Percentiles rank a stretch among this genome's conserved stretches.
phyloP scores from a whole-genome alignment of 2,329 filamentous ascomycete genomes.

The Capronia coronata region DNA sequence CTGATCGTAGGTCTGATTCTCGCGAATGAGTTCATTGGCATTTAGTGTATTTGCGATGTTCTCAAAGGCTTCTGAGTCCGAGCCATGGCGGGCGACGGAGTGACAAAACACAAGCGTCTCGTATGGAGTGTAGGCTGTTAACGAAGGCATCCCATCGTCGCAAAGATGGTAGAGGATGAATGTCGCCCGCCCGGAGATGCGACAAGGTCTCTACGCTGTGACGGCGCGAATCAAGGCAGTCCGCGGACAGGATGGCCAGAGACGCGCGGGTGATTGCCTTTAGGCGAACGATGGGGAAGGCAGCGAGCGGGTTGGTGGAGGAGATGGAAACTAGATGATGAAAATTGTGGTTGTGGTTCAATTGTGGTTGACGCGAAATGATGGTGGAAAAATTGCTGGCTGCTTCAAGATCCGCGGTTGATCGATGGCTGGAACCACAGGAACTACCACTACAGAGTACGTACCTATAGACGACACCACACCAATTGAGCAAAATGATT shows the following conservation, averaged over 20 bases:
- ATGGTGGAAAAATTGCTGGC: conserved; percentile 12
- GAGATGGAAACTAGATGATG: conserved; percentile 30
- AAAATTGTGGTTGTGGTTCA: conserved; percentile 9
- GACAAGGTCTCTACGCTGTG: conserved; percentile 5
- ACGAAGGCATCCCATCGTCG: conserved; percentile 49
- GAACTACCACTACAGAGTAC: too few species aligned
- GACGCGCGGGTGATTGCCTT: conserved; percentile 9
- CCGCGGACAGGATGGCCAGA: neutral
- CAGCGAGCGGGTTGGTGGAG: conserved; percentile 21
- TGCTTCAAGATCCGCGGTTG: too few species aligned
- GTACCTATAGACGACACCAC: too few species aligned
- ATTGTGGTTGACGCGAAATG: conserved; percentile 15
- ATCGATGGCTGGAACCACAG: too few species aligned
- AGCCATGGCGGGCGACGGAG: conserved; percentile 62
- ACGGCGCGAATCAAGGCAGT: neutral
- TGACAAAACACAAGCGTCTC: conserved; percentile 83
- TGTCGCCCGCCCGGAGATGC: conserved; percentile 4
- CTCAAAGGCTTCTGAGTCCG: conserved; percentile 59
- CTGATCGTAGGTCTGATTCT: conserved; percentile 65
- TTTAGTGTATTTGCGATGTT: conserved; percentile 68
- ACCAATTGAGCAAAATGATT: too few species aligned
- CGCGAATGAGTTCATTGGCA: conserved; percentile 65
- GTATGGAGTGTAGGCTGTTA: conserved; percentile 69
- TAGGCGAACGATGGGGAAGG: conserved; percentile 5
- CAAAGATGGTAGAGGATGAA: conserved; percentile 8